Conservation (phyloP, 1,284 basidiomycete genomes). For the Omphalotus olearius region DNA sequence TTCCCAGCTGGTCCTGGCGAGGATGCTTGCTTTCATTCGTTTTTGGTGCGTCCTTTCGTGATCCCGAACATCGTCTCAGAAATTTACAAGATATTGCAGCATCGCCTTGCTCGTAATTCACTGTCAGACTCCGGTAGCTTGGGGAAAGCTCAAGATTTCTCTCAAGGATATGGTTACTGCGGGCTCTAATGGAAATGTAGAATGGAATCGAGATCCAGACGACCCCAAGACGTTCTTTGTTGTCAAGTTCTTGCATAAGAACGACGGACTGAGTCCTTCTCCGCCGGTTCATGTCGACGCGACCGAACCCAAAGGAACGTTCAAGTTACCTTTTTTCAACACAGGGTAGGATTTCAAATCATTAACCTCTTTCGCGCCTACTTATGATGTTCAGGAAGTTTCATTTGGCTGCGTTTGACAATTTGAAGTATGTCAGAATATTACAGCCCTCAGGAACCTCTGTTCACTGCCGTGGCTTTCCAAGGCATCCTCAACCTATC, state of each 20-base stretch:
- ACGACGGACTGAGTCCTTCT: neutral
- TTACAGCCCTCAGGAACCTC: neutral
- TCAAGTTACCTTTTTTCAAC: neutral
- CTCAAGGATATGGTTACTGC: neutral
- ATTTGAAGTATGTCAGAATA: neutral
- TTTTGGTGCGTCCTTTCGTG: neutral
- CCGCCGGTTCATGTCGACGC: neutral
- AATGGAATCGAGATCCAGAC: neutral
- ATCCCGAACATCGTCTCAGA: neutral
- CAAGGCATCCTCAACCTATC: too few species aligned
- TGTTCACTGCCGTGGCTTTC: neutral
- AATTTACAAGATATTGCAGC: neutral
- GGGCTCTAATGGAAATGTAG: neutral
- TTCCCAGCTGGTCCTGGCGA: slow-evolving; percentile 5
- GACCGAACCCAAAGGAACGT: neutral
- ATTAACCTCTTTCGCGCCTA: neutral
- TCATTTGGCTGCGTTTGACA: neutral
- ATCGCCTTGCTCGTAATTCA: neutral
- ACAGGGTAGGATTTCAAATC: neutral
- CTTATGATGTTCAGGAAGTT: neutral
- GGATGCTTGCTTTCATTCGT: neutral
- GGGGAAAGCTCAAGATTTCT: neutral
- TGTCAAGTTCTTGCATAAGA: neutral
- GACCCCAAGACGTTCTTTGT: slow-evolving; percentile 1
- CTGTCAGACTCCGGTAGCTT: neutral